Evolutionary conservation across 176 grass and related monocot species (phyloP), one percentile per base, ranked within the genome.

Genomic region (Pharus latifolius): DNA sequence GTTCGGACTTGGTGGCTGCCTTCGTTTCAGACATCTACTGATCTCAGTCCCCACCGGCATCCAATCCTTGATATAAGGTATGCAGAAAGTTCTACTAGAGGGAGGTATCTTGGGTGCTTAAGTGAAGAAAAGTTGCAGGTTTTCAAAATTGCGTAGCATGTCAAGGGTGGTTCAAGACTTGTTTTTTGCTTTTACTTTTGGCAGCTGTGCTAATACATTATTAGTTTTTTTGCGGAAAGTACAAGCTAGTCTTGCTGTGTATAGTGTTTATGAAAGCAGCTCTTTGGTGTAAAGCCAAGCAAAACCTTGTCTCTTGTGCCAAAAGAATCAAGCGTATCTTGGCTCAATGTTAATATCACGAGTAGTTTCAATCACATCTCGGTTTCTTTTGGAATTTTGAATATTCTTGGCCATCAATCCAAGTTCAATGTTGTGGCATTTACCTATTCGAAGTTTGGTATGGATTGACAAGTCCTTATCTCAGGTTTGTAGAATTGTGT

Each of bases 41-140:
- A 57, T 49, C 74, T 98, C 19, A 80, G 37, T 23, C 28, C 86
- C 10, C 87, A 90, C 64, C 46, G 33, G 23, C 45, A 88, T 10
- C 81, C 83, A 0, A 70, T 98, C 75, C 78, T 93, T 45, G 94
- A 98, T 88, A 75, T 90, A 32, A 92, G 75, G 81, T 93, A 81
- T n/a, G 65, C 79, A 4, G 69, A 47, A 51, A 69, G 50, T 34
- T 35, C 38, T 24, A 24, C 1, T 1, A 81, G 81, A 62, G 61
- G 15, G 32, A 72, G 57, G 52, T 83, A 85, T 60, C 89, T 97
- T 1, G 89, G 93, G 17, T 90, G 85, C 28, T 66, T 92, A 48
- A 92, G 89, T 6, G 81, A 80, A 37, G 69, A 92, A 19, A 87
- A 72, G 70, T 63, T 97, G 75, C 83, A 97, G 57, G 74, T 92